Evolutionary conservation across 2,329 filamentous ascomycete genomes (phyloP).

Genomic region (Pleoardoris graminearum): DNA sequence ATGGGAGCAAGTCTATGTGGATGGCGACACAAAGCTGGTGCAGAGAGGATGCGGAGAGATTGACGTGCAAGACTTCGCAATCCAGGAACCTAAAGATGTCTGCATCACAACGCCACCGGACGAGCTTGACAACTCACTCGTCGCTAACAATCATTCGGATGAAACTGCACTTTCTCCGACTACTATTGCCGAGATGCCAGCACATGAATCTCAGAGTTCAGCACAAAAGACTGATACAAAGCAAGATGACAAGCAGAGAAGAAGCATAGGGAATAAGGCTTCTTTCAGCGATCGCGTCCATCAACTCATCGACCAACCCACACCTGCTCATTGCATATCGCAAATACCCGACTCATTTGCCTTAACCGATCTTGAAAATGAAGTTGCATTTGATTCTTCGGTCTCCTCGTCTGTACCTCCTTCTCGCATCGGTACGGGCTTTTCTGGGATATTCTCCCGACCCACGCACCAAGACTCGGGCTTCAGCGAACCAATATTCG

Average conservation of each 20-base stretch:
- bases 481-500: constrained; percentile 30
- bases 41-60: constrained; percentile 36
- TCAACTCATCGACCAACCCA: constrained; percentile 22
- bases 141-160: constrained; percentile 28
- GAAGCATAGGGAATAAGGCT: constrained; percentile 29
- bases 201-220: constrained; percentile 17
- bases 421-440: constrained; percentile 33
- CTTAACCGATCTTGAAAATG: constrained; percentile 37
- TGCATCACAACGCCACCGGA: constrained; percentile 41
- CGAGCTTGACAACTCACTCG: constrained; percentile 35
- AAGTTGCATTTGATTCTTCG: constrained; percentile 35
- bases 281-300: constrained; percentile 43
- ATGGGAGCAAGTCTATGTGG: constrained; percentile 47
- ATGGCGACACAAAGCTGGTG: constrained; percentile 44
- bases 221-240: constrained; percentile 11
- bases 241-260: constrained; percentile 18
- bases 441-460: constrained; percentile 27
- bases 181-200: constrained; percentile 25
- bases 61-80: constrained; percentile 37
- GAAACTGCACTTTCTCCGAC: constrained; percentile 32
- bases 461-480: constrained; percentile 44
- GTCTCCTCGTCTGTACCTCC: constrained; percentile 27
- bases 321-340: constrained; percentile 6
- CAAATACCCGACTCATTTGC: constrained; percentile 24
- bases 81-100: constrained; percentile 39